phyloP scores from a whole-genome alignment of 208 protist species.

The Blastocrithidia nonstop region DNA sequence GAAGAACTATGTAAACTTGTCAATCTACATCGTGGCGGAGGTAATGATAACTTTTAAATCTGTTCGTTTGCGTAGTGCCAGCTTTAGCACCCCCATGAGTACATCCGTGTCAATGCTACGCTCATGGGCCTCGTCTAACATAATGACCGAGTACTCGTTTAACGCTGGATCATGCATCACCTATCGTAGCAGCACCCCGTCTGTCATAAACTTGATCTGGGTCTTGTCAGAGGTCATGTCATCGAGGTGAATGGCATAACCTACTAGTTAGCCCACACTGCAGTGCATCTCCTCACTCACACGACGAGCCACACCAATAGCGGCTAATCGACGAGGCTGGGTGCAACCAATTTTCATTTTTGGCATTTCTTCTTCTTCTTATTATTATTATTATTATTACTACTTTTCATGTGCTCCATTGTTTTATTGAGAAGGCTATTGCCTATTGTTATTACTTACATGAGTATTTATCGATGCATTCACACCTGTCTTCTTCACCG shows the following conservation, averaged over 20 bases:
- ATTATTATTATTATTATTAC: no score
- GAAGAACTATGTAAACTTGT: constrained; percentile 96
- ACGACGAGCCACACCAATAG: constrained; percentile 86
- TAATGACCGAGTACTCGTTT: constrained; percentile 91
- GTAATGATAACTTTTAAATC: constrained; percentile 99
- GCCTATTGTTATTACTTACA: no score
- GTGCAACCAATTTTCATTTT: constrained; percentile 86
- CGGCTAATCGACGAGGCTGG: constrained; percentile 92
- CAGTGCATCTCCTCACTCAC: constrained; percentile 87
- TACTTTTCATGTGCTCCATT: no score
- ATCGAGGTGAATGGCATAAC: constrained; percentile 90
- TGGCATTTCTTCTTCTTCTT: no score
- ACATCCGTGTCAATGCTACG: constrained; percentile 93
- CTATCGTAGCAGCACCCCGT: constrained; percentile 93
- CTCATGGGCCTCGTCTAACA: constrained; percentile 99
- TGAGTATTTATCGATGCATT: no score
- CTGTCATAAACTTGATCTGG: constrained; percentile 93
- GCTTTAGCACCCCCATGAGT: constrained; percentile 93
- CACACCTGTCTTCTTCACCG: no score
- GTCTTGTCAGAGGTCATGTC: constrained; percentile 71
- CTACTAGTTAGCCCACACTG: constrained; percentile 68
- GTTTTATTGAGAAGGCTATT: no score
- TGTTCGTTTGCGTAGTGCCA: constrained; percentile 41
- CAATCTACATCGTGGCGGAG: constrained; percentile 97
- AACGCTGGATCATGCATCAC: constrained; percentile 79